These are phyloP conservation scores for Dichotomopilus funicola DNA, from an alignment of 2,329 filamentous ascomycete genomes.

Conservation along the genomic window DNA sequence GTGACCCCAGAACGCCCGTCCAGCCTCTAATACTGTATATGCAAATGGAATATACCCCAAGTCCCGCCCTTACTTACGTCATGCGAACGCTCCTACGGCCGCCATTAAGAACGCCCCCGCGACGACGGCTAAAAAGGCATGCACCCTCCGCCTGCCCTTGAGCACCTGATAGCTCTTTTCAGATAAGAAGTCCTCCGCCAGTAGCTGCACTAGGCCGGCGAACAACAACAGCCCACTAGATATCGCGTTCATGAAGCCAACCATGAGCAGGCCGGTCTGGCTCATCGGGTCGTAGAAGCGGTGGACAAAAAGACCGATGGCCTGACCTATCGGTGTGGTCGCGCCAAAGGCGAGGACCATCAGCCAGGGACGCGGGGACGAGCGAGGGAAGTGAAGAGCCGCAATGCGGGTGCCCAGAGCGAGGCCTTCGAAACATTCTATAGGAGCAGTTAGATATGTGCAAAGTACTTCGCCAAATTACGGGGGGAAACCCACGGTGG, in stretches of 20 bases:
- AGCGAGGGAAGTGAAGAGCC: slow-evolving; percentile 68
- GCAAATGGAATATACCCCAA: not conserved
- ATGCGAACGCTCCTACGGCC: slow-evolving; percentile 66
- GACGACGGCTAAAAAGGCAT: slow-evolving; percentile 58
- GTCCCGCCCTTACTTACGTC: slow-evolving; percentile 10
- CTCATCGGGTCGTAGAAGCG: slow-evolving; percentile 74
- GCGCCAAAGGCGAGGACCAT: slow-evolving; percentile 73
- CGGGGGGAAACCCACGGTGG: slow-evolving; percentile 42
- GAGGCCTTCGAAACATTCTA: slow-evolving; percentile 76
- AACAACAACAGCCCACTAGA: slow-evolving; percentile 75
- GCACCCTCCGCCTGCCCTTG: slow-evolving; percentile 53
- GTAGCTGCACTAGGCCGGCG: slow-evolving; percentile 74
- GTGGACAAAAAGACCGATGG: slow-evolving; percentile 71
- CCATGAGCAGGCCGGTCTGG: slow-evolving; percentile 69
- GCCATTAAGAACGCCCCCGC: slow-evolving; percentile 63
- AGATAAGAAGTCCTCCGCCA: slow-evolving; percentile 76
- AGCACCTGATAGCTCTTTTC: slow-evolving; percentile 67
- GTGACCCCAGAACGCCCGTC: not conserved
- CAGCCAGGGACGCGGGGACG: slow-evolving; percentile 71
- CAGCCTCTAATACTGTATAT: slow-evolving; percentile 1
- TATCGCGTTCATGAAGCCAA: slow-evolving; percentile 83
- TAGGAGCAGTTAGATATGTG: not conserved
- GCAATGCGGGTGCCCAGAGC: slow-evolving; percentile 81
- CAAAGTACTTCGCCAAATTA: not conserved
- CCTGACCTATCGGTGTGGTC: slow-evolving; percentile 77